A percentile compares a stretch with the other conserved stretches of the same genome.
These are phyloP conservation scores for Chloris gayana DNA, from an alignment of 176 grass and related monocot species.

Conservation along the genomic window DNA sequence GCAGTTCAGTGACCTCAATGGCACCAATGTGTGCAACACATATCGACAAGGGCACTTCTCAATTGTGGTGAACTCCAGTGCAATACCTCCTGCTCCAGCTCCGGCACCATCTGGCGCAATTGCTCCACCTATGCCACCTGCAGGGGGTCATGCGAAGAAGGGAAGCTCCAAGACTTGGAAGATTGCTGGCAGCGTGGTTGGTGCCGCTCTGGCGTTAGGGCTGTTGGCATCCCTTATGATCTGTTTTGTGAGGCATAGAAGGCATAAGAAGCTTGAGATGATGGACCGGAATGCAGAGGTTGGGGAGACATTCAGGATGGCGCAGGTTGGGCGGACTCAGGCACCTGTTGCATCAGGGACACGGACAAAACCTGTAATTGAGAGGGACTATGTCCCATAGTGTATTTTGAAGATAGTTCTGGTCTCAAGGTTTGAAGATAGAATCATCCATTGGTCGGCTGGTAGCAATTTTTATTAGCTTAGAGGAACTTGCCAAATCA, in stretches of 20 bases:
- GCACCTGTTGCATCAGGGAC: conserved; percentile 64
- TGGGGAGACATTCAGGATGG: conserved; percentile 70
- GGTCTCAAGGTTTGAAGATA: conserved; percentile 11
- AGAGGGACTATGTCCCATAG: conserved; percentile 70
- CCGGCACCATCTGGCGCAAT: conserved; percentile 34
- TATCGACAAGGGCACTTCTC: conserved; percentile 73
- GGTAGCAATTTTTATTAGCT: too few species aligned
- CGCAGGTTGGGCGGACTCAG: conserved; percentile 67
- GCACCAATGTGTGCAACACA: conserved; percentile 48
- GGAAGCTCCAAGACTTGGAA: conserved; percentile 68
- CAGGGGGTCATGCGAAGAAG: conserved; percentile 43
- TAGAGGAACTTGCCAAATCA: too few species aligned
- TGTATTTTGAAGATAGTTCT: neutral
- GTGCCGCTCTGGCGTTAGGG: conserved; percentile 42
- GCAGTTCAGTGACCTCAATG: conserved; percentile 59
- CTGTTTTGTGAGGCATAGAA: conserved; percentile 47
- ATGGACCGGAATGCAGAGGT: conserved; percentile 73
- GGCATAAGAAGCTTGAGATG: conserved; percentile 47
- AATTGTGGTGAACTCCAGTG: conserved; percentile 72
- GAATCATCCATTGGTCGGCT: neutral
- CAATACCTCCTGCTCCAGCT: conserved; percentile 43
- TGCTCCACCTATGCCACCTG: neutral
- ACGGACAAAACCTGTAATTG: conserved; percentile 75
- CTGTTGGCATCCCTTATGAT: conserved; percentile 56
- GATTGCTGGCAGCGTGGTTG: conserved; percentile 57